Evolutionary conservation across 2,329 filamentous ascomycete species (phyloP).

Genomic region (Triangularia setosa): DNA sequence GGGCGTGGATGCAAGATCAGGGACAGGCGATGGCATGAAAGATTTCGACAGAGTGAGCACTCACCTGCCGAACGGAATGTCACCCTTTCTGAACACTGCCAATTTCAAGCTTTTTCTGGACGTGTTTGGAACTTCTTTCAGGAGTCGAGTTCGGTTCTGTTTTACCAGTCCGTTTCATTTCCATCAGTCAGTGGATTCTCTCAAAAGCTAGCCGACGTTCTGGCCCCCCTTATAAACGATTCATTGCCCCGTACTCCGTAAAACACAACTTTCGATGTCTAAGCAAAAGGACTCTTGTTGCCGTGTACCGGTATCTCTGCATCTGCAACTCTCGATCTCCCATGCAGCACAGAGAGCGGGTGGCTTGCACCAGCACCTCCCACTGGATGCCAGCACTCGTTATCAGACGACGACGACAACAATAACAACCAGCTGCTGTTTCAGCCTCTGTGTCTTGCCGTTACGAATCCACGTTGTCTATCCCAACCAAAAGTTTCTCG

Average conservation of each 20-base stretch:
- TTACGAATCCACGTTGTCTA: not conserved
- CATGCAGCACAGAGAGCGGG: not conserved
- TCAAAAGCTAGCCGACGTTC: not conserved
- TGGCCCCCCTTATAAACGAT: not conserved
- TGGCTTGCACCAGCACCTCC: not conserved
- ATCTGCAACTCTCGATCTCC: not conserved
- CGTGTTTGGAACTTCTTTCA: not conserved
- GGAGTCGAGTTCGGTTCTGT: not conserved
- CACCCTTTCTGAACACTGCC: not conserved
- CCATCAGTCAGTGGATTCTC: not conserved
- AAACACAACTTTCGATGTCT: not conserved
- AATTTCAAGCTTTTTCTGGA: not conserved
- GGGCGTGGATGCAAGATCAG: slow-evolving; percentile 11
- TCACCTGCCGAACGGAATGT: slow-evolving; percentile 3
- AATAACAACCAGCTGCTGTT: not conserved
- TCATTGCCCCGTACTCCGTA: not conserved
- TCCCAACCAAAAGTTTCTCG: not conserved
- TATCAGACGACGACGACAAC: not conserved
- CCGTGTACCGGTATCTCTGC: not conserved
- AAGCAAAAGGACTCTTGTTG: not conserved
- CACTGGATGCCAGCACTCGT: not conserved
- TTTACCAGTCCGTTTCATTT: not conserved
- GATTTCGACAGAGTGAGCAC: not conserved
- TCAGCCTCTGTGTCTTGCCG: not conserved
- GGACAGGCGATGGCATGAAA: slow-evolving; percentile 2